Base-by-base conservation (phyloP, 768 basidiomycete genomes). In the Auricularia heimuer region DNA sequence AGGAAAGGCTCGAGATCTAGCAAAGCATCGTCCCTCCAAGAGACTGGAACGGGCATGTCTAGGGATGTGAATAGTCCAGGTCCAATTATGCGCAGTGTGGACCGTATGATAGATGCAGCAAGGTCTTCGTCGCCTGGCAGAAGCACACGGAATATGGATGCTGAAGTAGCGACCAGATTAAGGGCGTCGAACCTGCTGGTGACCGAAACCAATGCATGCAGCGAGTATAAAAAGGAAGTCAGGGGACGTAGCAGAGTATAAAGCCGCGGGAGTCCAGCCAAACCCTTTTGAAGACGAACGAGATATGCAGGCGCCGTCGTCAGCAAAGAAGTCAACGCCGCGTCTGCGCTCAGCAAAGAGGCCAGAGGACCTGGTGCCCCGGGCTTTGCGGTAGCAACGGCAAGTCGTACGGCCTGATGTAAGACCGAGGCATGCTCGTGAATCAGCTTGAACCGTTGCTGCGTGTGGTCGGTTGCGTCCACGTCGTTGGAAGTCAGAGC, bases 111-210 rank as follows among this genome's bases (percentile, higher is more conserved):
- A 29, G 71, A 72, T 29, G 77, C 68, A 0, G 83, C 87, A 42
- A 76, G 70, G 1, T 82, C 82, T 71, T 95, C 94, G 67, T 95
- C 89, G 12, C 93, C 92, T 0, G 88, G 89, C 12, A 85, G 76
- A 29, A 88, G 76, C 39, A 81, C 75, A 14, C 75, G 68, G 0
- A 90, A 51, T 21, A 51, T 21, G 6, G 21, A 51, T 21, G 47
- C 47, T 51, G 47, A 51, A 6, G 47, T 4, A 6, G 47, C 47
- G 21, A 51, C 47, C 4, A 18, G 47, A 18, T 51, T 21, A 16
- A 18, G 14, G 6, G 47, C 6, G 21, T 16, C 14, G 47, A 51
- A 10, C 16, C 6, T 6, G 18, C 47, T 4, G 6, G 18, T 21
- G 14, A 21, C 16, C 10, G 47, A 16, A 18, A 18, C 6, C 10